These are phyloP conservation scores for Xylaria telfairii DNA, from an alignment of 495 filamentous ascomycete genomes.

Conservation along the genomic window DNA sequence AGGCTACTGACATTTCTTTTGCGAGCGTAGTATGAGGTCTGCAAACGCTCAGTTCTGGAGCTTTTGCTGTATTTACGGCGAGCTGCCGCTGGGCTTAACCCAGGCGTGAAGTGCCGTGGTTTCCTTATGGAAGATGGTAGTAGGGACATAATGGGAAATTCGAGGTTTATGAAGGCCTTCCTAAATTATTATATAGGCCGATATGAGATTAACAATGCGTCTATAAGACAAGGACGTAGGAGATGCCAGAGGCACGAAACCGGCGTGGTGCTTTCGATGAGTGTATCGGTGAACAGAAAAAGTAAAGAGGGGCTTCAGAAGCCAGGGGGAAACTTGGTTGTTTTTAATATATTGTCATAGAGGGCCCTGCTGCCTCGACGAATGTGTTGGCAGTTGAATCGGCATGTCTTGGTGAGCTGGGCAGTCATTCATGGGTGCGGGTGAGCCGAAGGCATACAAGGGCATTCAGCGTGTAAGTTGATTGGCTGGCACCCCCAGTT, in stretches of 20 bases:
- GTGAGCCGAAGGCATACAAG: slow-evolving; percentile 10
- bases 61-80: slow-evolving; percentile 3
- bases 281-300: slow-evolving; percentile 10
- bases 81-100: slow-evolving; percentile 8
- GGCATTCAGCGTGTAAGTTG: slow-evolving; percentile 22
- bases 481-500: slow-evolving; percentile 12
- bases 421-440: background rate
- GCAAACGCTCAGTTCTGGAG: background rate
- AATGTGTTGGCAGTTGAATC: background rate
- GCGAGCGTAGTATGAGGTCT: background rate
- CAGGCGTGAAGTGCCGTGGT: background rate
- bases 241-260: background rate
- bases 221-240: background rate
- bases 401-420: background rate
- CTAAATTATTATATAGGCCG: background rate
- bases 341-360: background rate
- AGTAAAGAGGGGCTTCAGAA: background rate
- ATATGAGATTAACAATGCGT: background rate
- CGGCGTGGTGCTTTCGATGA: background rate
- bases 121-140: background rate
- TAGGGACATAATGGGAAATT: slow-evolving; percentile 8
- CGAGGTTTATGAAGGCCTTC: background rate
- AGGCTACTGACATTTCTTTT: slow-evolving; percentile 8
- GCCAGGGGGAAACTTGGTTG: background rate
- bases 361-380: background rate